Conservation (phyloP, 2,329 filamentous ascomycete genomes). For the Ophiostoma pallidulum region DNA sequence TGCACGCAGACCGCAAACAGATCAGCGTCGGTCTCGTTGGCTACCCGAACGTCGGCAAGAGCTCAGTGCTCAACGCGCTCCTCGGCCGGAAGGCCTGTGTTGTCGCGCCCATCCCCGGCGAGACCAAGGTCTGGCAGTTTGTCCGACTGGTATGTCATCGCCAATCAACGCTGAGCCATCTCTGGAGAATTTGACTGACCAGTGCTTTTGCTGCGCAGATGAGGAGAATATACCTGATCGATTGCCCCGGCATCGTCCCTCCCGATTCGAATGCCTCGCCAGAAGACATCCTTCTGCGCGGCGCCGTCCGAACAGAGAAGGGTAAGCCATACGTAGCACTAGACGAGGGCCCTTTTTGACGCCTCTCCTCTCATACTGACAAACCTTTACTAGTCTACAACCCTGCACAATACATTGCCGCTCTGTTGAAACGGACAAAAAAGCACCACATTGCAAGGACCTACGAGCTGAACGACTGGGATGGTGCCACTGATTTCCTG, state of each 20-base stretch:
- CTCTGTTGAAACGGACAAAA: conserved; percentile 71
- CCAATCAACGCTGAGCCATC: neutral
- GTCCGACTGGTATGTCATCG: conserved; percentile 27
- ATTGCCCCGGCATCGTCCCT: conserved; percentile 93
- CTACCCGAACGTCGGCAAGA: conserved; percentile 93
- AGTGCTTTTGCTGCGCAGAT: conserved; percentile 31
- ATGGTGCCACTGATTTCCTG: conserved; percentile 69
- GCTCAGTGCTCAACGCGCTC: conserved; percentile 92
- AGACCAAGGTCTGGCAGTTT: conserved; percentile 62
- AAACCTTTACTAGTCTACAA: conserved; percentile 55
- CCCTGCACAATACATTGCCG: conserved; percentile 89
- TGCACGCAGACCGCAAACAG: conserved; percentile 57
- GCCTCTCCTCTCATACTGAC: neutral
- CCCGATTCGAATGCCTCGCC: conserved; percentile 76
- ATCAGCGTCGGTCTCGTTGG: conserved; percentile 69
- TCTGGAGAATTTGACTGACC: neutral
- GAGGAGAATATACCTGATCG: conserved; percentile 80
- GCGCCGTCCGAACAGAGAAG: conserved; percentile 89
- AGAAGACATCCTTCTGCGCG: conserved; percentile 79
- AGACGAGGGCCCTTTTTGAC: neutral
- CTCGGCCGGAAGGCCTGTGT: conserved; percentile 86
- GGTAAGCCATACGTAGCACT: neutral
- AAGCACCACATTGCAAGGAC: conserved; percentile 83
- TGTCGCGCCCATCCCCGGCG: conserved; percentile 87
- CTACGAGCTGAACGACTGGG: conserved; percentile 77